A percentile compares a stretch with the other conserved stretches of the same genome.
phyloP scores from a whole-genome alignment of 2,329 filamentous ascomycete genomes.

The Onygena corvina region DNA sequence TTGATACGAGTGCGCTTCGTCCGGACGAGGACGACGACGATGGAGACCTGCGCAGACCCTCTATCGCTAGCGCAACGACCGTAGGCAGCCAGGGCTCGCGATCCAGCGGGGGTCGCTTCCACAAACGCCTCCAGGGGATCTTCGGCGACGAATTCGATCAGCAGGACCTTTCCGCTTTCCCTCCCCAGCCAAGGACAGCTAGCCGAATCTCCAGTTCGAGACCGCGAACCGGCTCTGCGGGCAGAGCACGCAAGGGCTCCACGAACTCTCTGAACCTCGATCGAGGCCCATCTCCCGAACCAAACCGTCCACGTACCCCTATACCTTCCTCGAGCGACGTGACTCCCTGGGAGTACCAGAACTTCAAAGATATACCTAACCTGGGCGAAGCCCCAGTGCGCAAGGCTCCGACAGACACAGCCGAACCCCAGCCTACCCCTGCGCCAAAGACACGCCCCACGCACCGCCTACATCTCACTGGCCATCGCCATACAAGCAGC shows the following conservation, averaged over 20 bases:
- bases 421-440: constrained; percentile 24
- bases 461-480: constrained; percentile 33
- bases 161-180: constrained; percentile 5
- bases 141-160: constrained; percentile 59
- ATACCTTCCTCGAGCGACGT: constrained; percentile 73
- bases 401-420: constrained; percentile 54
- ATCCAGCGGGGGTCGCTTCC: constrained; percentile 49
- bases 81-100: constrained; percentile 65
- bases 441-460: constrained; percentile 29
- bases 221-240: constrained; percentile 18
- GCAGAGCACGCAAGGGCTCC: constrained; percentile 71
- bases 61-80: constrained; percentile 68
- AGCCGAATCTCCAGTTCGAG: constrained; percentile 9
- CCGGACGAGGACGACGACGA: constrained; percentile 23
- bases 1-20: constrained; percentile 8
- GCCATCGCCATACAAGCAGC: constrained; percentile 45
- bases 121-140: constrained; percentile 72
- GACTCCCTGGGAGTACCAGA: constrained; percentile 94
- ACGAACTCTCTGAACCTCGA: constrained; percentile 53
- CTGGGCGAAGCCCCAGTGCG: constrained; percentile 69
- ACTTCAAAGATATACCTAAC: constrained; percentile 64
- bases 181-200: constrained; percentile 9
- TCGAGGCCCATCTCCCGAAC: constrained; percentile 56
- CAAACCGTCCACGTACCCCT: constrained; percentile 70
- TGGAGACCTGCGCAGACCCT: constrained; percentile 60